Evolutionary conservation across 169 alveolate species (phyloP), one percentile per base, ranked within the genome.

Genomic region (Plasmodium billcollinsi): DNA sequence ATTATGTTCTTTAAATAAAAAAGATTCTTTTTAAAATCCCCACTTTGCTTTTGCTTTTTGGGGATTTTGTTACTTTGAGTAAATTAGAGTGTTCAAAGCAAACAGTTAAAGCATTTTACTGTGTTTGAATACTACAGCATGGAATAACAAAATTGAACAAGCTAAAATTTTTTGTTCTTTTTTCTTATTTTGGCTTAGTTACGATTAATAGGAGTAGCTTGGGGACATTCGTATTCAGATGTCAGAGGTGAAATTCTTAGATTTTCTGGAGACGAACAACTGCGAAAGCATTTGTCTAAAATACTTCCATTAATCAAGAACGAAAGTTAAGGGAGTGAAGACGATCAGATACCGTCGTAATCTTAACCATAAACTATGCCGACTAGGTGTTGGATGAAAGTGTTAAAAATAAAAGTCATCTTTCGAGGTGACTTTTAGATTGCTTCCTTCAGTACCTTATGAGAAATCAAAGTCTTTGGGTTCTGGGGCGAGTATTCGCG

Each of bases 401-500:
- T 43, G 56, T 74, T n/a, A 21, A 74, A 74, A 74, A 59, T 59
- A 59, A 24, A 50, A 18, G 50, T 1, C 18, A 96, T 92, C 96
- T 93, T 93, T 69, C 96, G 96, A 92, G 94, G 94, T 89, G 94
- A 91, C 29, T 75, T 83, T 75, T 72, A 50, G 85, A 59, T 89
- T 71, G 93, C 90, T 94, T 76, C 95, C 95, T 91, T 80, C 96
- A 93, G 97, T 96, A 93, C 96, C 97, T 95, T 95, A 92, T 93
- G 98, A 94, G 98, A 97, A 96, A 94, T 89, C 97, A 93, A 93
- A 95, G 97, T 92, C 97, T 95, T 96, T 95, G 98, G 98, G 97
- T 94, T 96, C 97, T 93, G 97, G 98, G 98, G 98, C 98, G 97
- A 96, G 98, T 95, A 95, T 97, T 97, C 97, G 96, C 98, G 98